These are phyloP conservation scores for Hymenoscyphus occultus DNA, from an alignment of 2,329 filamentous ascomycete genomes.

Conservation along the genomic window DNA sequence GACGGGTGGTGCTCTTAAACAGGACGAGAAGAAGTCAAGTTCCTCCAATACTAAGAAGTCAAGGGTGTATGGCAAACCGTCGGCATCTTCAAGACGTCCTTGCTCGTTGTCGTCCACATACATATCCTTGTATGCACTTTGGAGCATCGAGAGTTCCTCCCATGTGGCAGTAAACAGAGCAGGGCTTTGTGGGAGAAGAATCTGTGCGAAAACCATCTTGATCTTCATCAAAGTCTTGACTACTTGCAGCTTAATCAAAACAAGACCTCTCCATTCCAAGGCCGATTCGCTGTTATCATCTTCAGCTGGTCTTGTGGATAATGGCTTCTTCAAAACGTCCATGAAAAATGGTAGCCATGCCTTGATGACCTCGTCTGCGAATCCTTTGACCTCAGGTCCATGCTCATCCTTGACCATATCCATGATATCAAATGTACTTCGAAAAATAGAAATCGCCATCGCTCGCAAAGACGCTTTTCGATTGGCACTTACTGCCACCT, in stretches of 20 bases:
- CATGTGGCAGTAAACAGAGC: conserved; percentile 83
- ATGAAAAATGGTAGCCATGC: conserved; percentile 91
- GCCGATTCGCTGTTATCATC: conserved; percentile 56
- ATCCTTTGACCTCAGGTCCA: conserved; percentile 77
- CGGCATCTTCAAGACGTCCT: conserved; percentile 82
- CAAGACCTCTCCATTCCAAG: conserved; percentile 75
- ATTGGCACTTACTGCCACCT: conserved; percentile 72
- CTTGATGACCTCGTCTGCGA: conserved; percentile 80
- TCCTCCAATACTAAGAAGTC: conserved; percentile 94
- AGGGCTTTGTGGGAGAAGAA: conserved; percentile 79
- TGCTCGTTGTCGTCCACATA: conserved; percentile 86
- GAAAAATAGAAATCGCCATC: conserved; percentile 85
- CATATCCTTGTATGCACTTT: conserved; percentile 71
- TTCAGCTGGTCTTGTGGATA: conserved; percentile 59
- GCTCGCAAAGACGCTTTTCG: conserved; percentile 76
- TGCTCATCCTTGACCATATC: conserved; percentile 97
- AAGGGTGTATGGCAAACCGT: conserved; percentile 88
- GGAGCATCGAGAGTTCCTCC: conserved; percentile 76
- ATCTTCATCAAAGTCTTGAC: conserved; percentile 92
- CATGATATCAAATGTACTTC: conserved; percentile 88
- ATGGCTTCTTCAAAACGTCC: conserved; percentile 67
- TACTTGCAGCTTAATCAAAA: conserved; percentile 89
- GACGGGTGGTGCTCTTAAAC: conserved; percentile 82
- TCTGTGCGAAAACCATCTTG: conserved; percentile 74
- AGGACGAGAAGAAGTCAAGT: conserved; percentile 89